phyloP scores from a whole-genome alignment of 352 stramenopile species.

The Globisporangium paddicum region DNA sequence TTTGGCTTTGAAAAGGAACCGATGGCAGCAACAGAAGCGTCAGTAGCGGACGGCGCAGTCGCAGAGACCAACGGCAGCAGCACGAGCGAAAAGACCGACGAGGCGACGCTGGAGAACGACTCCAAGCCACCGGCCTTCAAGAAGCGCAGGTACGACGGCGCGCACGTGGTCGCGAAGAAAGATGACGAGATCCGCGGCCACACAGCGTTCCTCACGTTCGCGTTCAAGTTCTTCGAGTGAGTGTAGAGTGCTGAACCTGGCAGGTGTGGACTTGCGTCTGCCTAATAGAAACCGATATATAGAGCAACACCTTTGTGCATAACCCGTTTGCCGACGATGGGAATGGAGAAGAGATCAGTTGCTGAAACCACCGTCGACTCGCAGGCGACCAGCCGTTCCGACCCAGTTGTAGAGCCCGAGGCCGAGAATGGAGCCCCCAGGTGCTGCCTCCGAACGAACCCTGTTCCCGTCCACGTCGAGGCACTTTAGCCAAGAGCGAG shows the following conservation, averaged over 20 bases:
- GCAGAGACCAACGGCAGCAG: slow-evolving; percentile 12
- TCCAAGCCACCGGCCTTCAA: slow-evolving; percentile 12
- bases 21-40: slow-evolving; percentile 11
- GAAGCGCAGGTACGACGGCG: slow-evolving; percentile 58
- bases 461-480: not conserved
- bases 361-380: not conserved
- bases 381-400: not conserved
- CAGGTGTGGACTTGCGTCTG: not conserved
- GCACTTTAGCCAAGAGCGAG: not conserved
- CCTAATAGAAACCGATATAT: slow-evolving; percentile 5
- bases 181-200: slow-evolving; percentile 84
- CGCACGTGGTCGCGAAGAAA: slow-evolving; percentile 76
- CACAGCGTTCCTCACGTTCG: slow-evolving; percentile 85
- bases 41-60: slow-evolving; percentile 7
- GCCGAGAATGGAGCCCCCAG: not conserved
- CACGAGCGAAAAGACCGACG: slow-evolving; percentile 19
- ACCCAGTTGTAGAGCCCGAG: not conserved
- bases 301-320: not conserved
- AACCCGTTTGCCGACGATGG: not conserved
- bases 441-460: not conserved
- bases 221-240: slow-evolving; percentile 76
- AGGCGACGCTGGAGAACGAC: slow-evolving; percentile 6
- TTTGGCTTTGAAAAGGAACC: slow-evolving; percentile 40
- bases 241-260: not conserved
- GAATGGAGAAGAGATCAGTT: not conserved